Conservation (phyloP, 2,329 filamentous ascomycete species). For the Magnaporthales sp. region DNA sequence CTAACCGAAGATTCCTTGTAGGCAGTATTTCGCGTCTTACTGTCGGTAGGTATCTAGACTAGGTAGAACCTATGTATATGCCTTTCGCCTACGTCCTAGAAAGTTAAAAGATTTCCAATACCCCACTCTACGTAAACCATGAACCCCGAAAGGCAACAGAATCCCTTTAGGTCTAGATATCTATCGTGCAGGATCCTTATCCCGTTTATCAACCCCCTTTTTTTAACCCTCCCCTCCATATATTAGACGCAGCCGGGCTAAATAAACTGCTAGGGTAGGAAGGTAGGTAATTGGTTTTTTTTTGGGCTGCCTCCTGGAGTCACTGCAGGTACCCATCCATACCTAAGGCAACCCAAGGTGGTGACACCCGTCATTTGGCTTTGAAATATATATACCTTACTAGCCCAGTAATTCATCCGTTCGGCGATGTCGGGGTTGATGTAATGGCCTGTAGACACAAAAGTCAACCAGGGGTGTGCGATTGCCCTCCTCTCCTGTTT, state of each 20-base stretch:
- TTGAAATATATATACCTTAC: background rate
- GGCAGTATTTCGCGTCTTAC: no score
- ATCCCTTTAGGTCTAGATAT: background rate
- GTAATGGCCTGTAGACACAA: background rate
- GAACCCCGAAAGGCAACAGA: background rate
- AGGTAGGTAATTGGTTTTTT: background rate
- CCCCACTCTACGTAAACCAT: background rate
- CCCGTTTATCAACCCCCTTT: background rate
- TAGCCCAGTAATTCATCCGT: background rate
- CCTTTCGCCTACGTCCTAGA: no score
- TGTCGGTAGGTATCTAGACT: no score
- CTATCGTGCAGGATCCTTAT: background rate
- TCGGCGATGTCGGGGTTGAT: background rate
- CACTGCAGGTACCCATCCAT: background rate
- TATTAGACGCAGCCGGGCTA: background rate
- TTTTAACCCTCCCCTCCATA: background rate
- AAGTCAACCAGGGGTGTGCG: background rate
- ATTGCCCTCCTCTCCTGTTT: background rate
- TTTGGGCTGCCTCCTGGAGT: background rate
- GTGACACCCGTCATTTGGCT: background rate
- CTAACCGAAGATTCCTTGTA: background rate
- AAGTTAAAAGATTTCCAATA: no score
- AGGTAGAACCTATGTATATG: no score
- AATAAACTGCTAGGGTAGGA: background rate
- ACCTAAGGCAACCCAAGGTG: no score